These are phyloP conservation scores for Solanum etuberosum DNA, from an alignment of 257 asterid species.

Conservation along the genomic window DNA sequence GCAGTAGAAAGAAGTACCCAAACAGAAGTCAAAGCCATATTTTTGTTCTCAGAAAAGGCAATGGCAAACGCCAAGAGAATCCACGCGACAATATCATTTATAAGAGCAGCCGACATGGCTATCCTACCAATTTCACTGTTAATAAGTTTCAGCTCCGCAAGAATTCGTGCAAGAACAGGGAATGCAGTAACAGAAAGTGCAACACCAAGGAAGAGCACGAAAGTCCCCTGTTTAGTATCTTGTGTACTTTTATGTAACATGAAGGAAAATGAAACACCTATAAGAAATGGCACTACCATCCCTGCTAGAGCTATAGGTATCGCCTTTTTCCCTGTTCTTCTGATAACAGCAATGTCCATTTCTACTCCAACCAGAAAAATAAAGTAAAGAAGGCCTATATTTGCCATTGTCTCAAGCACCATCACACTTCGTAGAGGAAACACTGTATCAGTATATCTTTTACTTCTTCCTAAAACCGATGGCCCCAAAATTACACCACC, in stretches of 20 bases:
- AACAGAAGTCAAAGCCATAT: not conserved
- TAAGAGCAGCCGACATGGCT: not conserved
- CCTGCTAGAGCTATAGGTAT: constrained; percentile 4
- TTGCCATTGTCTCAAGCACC: constrained; percentile 7
- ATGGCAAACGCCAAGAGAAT: not conserved
- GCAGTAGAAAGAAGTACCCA: not conserved
- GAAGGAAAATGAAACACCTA: constrained; percentile 1
- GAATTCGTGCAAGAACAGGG: constrained; percentile 18
- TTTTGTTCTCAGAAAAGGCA: not conserved
- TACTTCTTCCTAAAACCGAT: constrained; percentile 2
- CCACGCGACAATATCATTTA: not conserved
- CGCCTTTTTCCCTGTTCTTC: not conserved
- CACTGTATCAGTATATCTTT: not conserved
- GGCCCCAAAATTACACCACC: constrained; percentile 9
- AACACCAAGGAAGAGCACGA: constrained; percentile 2
- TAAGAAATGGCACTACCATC: constrained; percentile 4
- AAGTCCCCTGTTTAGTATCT: not conserved
- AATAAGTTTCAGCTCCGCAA: constrained; percentile 13
- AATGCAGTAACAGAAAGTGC: constrained; percentile 16
- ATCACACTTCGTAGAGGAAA: not conserved
- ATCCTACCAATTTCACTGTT: constrained; percentile 11
- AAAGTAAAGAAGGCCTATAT: constrained; percentile 1
- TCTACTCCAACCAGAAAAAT: constrained; percentile 4
- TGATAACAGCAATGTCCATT: not conserved
- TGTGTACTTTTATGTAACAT: not conserved